phyloP scores from a whole-genome alignment of 139 green algal species.

The Closterium sp. region DNA sequence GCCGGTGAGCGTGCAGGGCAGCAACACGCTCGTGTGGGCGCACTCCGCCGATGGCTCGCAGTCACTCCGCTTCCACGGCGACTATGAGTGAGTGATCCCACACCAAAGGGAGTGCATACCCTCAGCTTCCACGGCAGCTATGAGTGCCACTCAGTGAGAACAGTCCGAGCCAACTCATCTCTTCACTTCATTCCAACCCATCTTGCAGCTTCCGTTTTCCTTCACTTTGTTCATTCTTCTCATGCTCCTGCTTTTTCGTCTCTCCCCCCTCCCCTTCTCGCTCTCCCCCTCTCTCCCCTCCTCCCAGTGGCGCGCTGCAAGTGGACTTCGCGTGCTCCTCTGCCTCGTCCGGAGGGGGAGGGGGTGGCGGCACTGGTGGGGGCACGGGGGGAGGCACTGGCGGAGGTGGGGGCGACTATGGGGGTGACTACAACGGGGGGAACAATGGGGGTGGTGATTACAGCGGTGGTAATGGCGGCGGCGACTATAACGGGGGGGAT shows the following conservation, averaged over 20 bases:
- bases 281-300: too few relatives aligned
- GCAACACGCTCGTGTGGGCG: background rate
- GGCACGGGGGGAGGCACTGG: too few relatives aligned
- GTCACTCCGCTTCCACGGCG: background rate
- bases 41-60: background rate
- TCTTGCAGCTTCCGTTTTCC: too few relatives aligned
- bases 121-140: background rate
- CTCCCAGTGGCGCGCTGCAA: background rate
- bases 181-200: too few relatives aligned
- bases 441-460: background rate
- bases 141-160: background rate
- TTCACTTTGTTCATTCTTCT: background rate
- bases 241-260: background rate
- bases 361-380: background rate
- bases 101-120: too few relatives aligned
- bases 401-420: background rate
- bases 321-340: background rate
- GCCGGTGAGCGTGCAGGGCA: background rate
- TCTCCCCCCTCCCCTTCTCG: background rate
- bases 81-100: background rate
- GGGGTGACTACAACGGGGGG: background rate
- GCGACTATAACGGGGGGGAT: background rate
- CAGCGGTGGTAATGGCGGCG: background rate
- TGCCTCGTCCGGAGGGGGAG: background rate
- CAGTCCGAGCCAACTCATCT: too few relatives aligned